These are phyloP conservation scores for Debaryomyces prosopidis DNA, from an alignment of 805 yeast genomes.

Conservation along the genomic window DNA sequence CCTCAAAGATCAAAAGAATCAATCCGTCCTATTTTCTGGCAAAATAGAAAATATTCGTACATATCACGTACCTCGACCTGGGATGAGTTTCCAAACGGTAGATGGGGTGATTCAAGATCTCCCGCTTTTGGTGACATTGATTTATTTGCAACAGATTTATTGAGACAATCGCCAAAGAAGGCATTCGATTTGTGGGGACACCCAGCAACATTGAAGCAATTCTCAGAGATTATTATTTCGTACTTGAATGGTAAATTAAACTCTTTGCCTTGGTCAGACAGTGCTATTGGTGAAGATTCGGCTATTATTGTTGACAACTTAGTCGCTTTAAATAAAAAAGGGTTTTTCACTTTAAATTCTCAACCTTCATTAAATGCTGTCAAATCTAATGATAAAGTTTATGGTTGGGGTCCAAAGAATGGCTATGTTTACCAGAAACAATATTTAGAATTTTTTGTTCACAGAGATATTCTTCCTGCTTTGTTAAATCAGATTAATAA, in stretches of 20 bases:
- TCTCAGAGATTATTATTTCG: constrained; percentile 61
- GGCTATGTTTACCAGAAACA: constrained; percentile 96
- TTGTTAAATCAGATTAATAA: constrained; percentile 43
- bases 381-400: constrained; percentile 64
- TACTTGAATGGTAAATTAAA: constrained; percentile 71
- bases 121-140: constrained; percentile 96
- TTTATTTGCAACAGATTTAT: constrained; percentile 72
- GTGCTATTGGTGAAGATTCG: constrained; percentile 80
- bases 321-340: constrained; percentile 61
- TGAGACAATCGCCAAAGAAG: constrained; percentile 79
- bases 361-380: constrained; percentile 91
- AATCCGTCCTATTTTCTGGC: constrained; percentile 96
- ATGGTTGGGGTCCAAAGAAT: constrained; percentile 94
- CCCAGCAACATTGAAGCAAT: constrained; percentile 61
- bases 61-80: constrained; percentile 87
- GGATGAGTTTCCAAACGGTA: constrained; percentile 98
- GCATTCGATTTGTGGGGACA: constrained; percentile 87
- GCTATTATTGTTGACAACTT: constrained; percentile 59
- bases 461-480: constrained; percentile 49
- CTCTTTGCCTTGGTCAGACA: constrained; percentile 93
- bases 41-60: constrained; percentile 87
- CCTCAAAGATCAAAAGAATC: constrained; percentile 77
- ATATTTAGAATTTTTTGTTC: constrained; percentile 82
- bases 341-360: constrained; percentile 83
- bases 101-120: constrained; percentile 98